Percentiles rank a stretch among this genome's conserved stretches.
Conservation (phyloP, 495 filamentous ascomycete species). For the Aspergillus saccharolyticus region DNA sequence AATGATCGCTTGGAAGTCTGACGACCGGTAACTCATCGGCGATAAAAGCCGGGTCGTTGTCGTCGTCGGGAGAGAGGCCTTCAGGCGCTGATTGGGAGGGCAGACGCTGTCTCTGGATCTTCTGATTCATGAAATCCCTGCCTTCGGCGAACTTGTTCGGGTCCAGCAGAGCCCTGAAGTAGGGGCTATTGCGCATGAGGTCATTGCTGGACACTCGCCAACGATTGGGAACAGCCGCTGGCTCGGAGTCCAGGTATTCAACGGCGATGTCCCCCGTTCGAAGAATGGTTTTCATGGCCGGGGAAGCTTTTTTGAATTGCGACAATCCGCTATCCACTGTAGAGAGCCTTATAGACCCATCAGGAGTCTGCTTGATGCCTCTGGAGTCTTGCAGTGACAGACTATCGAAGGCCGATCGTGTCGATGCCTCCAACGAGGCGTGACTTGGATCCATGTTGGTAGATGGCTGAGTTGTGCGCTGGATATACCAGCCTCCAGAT, state of each 20-base stretch:
- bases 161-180: conserved; percentile 44
- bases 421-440: not conserved
- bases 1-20: conserved; percentile 20
- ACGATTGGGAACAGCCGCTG: conserved; percentile 8
- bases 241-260: conserved; percentile 24
- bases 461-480: not conserved
- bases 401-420: not conserved
- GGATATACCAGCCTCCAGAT: not conserved
- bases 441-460: not conserved
- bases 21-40: conserved; percentile 24
- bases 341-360: not conserved
- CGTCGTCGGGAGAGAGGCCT: not conserved
- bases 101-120: conserved; percentile 1
- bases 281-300: conserved; percentile 18
- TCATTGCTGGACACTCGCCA: conserved; percentile 36
- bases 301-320: not conserved
- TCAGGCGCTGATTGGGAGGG: not conserved
- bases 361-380: not conserved
- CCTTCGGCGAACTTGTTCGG: conserved; percentile 47
- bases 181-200: conserved; percentile 34
- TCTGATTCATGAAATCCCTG: conserved; percentile 29
- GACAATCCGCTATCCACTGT: not conserved
- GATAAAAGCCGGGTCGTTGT: not conserved
- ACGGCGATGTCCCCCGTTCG: conserved; percentile 33
- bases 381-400: not conserved